Evolutionary conservation across 2,329 filamentous ascomycete genomes (phyloP), one percentile per base, ranked within the genome.

Genomic region (Helotiales sp.): DNA sequence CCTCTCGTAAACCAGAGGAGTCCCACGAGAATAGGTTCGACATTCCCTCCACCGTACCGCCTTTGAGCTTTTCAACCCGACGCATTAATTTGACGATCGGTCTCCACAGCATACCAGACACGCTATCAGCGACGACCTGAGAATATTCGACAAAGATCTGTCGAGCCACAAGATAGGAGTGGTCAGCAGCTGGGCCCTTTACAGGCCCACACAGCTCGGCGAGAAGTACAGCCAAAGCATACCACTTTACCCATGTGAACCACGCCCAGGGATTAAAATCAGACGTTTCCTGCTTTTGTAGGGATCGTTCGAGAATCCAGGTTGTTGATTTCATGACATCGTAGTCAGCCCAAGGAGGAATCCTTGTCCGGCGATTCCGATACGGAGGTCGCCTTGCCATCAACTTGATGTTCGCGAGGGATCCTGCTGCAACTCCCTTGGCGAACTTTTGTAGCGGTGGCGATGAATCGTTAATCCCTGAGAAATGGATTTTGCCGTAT

Each of bases 91-190:
- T 67, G 17, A 62, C 49, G 20, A 67, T 60, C 7, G 65, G 65
- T 47, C 50, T 67, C 65, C 65, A 67, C 15, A 67, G 55, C 65
- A 67, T 67, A n/a, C 65, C 65, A 47, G 49, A 37, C 10, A 61
- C 45, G 30, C 40, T 67, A 43, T 67, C 60, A 34, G 65, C 60
- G 20, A 67, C 49, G 8, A 64, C 34, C 17, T 40, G 28, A 17
- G 60, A 45, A 58, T 67, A 67, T 13, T 55, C 22, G 20, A 49
- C 45, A 26, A 67, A 67, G 22, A 37, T 67, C 24, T 50, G 28
- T n/a, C 43, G 34, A 40, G 64, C 64, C 24, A 67, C 55, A 2
- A 47, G 3, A 52, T 63, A 60, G 11, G 64, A 30, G 17, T 30
- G 17, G 22, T 67, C 60, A 43, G 40, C 26, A 22, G 17, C 47